Conservation (phyloP, 164 flowering plant genomes). For the Kalanchoe fedtschenkoi region DNA sequence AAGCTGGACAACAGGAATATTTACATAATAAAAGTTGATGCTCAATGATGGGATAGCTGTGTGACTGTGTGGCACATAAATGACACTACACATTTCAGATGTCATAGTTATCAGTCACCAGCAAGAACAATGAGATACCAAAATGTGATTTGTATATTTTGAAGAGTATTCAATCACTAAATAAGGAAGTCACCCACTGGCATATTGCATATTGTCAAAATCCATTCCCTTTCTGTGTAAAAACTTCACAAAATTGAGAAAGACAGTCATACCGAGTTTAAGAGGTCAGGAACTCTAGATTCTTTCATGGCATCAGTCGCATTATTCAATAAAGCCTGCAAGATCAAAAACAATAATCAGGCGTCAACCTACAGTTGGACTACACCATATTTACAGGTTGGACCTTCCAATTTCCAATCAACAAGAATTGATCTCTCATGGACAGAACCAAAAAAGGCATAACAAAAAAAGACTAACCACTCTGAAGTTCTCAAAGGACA, state of each 20-base stretch:
- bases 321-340: conserved; percentile 73
- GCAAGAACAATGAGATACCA: no score
- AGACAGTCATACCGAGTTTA: conserved; percentile 42
- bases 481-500: conserved; percentile 47
- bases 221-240: neutral
- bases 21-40: no score
- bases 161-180: no score
- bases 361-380: neutral
- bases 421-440: neutral
- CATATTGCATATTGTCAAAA: neutral
- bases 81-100: no score
- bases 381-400: neutral
- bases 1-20: no score
- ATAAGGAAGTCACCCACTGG: no score
- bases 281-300: conserved; percentile 63
- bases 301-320: conserved; percentile 92
- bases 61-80: no score
- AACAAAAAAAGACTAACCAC: conserved; percentile 27
- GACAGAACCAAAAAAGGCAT: neutral
- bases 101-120: no score
- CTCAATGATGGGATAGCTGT: no score
- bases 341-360: neutral
- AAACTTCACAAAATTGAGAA: neutral
- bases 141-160: no score
- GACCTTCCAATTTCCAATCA: neutral